Base-by-base conservation (phyloP, 306 rosid genomes). In the Acacia crassicarpa region DNA sequence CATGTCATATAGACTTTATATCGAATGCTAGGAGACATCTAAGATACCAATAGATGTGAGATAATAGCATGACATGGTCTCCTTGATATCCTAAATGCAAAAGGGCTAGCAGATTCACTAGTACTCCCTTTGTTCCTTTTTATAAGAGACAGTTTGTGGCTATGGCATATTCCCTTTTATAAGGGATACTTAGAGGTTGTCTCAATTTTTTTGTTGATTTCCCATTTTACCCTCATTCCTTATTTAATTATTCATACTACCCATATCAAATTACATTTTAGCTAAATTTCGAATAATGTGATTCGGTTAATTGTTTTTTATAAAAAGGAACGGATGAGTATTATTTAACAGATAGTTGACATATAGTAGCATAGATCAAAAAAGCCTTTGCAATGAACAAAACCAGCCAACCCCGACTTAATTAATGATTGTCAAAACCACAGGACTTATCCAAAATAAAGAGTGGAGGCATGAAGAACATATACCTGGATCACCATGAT, bases 401-500 rank as follows among this genome's bases (percentile, higher is more conserved):
- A 58, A 3, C 15, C 63, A 58, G 4, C 30, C 13, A 58, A 4
- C 27, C 30, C 22, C 0, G 30, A 8, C 63, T 22, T 54, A 51
- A 72, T 53, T 72, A 51, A 54, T 46, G 73, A 23, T 48, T 41
- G 43, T 72, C 73, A 66, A 65, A 79, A 70, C 61, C 70, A 45
- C 67, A 76, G 63, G 53, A 72, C 51, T 83, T 44, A 66, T 30
- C 63, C 66, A 27, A 22, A 81, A 51, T 46, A 38, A 81, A 56
- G 72, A 83, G 23, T 25, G 11, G 23, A 73, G 68, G 14, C 25
- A 17, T 48, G 27, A 67, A 35, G 76, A 54, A 67, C 3, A 30
- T 27, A 56, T 88, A 95, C 99, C 98, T 85, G 93, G 86, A 80
- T 95, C 99, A 83, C 98, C 98, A 80, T 93, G 83, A 82, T 93